Conservation (phyloP, 139 green algal species). For the Ulvella scutata region DNA sequence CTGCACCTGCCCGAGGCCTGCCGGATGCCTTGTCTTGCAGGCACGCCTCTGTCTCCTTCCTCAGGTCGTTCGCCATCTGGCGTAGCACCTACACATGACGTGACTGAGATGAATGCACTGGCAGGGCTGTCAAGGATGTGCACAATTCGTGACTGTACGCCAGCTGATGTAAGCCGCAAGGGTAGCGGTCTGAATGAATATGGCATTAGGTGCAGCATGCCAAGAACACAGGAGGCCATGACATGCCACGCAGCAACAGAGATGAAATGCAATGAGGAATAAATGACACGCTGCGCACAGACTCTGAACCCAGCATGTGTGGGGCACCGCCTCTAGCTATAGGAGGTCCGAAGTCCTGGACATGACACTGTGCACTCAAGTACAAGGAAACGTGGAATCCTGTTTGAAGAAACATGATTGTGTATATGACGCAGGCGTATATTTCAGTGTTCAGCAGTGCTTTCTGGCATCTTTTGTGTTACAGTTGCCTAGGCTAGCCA, state of each 20-base stretch:
- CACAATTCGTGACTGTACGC: neutral
- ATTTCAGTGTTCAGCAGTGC: neutral
- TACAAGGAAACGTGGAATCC: neutral
- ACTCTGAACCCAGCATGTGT: too few relatives aligned
- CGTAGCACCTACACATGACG: neutral
- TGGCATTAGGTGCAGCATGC: neutral
- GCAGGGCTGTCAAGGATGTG: neutral
- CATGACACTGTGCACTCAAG: neutral
- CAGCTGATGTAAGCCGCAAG: neutral
- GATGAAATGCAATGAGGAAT: too few relatives aligned
- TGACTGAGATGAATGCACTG: neutral
- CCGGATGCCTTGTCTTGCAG: neutral
- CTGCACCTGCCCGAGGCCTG: neutral
- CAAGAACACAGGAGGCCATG: neutral
- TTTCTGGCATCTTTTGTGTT: neutral
- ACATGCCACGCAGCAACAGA: neutral
- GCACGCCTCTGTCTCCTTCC: neutral
- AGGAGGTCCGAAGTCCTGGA: too few relatives aligned
- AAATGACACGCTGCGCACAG: too few relatives aligned
- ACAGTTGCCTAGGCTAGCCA: neutral
- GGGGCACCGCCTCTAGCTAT: too few relatives aligned
- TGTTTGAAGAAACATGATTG: neutral
- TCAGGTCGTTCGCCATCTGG: neutral
- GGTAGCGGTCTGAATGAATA: too few relatives aligned
- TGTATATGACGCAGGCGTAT: neutral